These are phyloP conservation scores for Crepidotus variabilis DNA, from an alignment of 768 basidiomycete species.

Conservation along the genomic window DNA sequence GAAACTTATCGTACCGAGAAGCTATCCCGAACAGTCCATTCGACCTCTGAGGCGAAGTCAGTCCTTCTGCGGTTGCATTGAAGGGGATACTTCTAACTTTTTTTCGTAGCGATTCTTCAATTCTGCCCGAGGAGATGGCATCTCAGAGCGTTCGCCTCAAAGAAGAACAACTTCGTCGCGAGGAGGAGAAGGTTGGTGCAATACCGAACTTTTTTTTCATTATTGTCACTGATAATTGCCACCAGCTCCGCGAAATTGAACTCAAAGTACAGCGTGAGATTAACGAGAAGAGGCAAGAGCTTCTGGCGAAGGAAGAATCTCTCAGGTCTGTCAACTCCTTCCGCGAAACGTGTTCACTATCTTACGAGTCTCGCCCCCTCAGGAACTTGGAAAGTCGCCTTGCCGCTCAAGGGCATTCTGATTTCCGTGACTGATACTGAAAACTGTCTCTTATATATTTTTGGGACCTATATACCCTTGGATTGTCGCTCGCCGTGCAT, in stretches of 20 bases:
- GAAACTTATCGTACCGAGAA: slow-evolving; percentile 99
- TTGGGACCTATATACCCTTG: slow-evolving; percentile 4
- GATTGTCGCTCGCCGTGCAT: too few species aligned
- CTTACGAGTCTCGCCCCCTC: slow-evolving; percentile 7
- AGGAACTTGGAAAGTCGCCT: slow-evolving; percentile 90
- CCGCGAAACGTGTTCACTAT: neutral
- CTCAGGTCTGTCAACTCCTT: slow-evolving; percentile 54
- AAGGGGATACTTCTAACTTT: slow-evolving; percentile 17
- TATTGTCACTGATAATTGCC: slow-evolving; percentile 9
- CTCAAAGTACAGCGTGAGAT: slow-evolving; percentile 98
- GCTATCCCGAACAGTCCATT: slow-evolving; percentile 82
- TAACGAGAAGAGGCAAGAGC: slow-evolving; percentile 94
- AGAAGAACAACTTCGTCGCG: slow-evolving; percentile 95
- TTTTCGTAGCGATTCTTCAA: slow-evolving; percentile 69
- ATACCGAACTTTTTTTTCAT: neutral
- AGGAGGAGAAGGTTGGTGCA: slow-evolving; percentile 83
- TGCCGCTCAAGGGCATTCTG: slow-evolving; percentile 81
- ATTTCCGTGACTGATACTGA: slow-evolving; percentile 61
- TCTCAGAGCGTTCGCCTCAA: slow-evolving; percentile 96
- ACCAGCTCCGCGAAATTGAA: slow-evolving; percentile 92
- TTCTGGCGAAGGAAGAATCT: slow-evolving; percentile 94
- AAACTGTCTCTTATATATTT: neutral
- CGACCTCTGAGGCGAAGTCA: slow-evolving; percentile 59
- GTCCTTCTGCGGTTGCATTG: slow-evolving; percentile 16
- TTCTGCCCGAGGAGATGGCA: slow-evolving; percentile 94